phyloP scores from a whole-genome alignment of 352 stramenopile genomes.

The Pythium oligandrum region DNA sequence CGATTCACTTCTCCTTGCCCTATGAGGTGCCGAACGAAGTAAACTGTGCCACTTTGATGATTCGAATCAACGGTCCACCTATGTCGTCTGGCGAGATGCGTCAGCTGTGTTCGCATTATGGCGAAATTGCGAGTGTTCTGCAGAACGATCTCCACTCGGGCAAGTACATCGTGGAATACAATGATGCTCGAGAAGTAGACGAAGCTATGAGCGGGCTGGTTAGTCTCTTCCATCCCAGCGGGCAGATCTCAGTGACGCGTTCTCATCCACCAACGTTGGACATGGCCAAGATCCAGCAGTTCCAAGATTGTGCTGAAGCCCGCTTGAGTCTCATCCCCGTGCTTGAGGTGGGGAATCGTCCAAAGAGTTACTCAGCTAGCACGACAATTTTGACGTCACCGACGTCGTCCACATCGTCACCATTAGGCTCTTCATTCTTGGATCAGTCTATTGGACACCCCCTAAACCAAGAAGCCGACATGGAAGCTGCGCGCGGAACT shows the following conservation, averaged over 20 bases:
- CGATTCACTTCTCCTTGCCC: conserved; percentile 57
- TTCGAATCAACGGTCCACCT: conserved; percentile 30
- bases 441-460: conserved; percentile 13
- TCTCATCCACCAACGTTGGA: conserved; percentile 54
- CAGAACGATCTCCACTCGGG: conserved; percentile 34
- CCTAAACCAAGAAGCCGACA: conserved; percentile 5
- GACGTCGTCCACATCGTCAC: conserved; percentile 61
- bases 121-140: conserved; percentile 69
- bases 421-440: conserved; percentile 54
- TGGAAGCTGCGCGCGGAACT: neutral
- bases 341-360: conserved; percentile 14
- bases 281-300: conserved; percentile 53
- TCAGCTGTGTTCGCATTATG: conserved; percentile 61
- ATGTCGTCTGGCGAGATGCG: conserved; percentile 37
- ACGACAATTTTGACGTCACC: conserved; percentile 55
- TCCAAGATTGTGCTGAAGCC: conserved; percentile 43
- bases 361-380: conserved; percentile 65
- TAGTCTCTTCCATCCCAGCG: conserved; percentile 23
- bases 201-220: conserved; percentile 36
- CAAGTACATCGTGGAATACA: conserved; percentile 73
- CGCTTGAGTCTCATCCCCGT: neutral
- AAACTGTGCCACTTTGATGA: conserved; percentile 59
- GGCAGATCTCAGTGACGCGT: conserved; percentile 38
- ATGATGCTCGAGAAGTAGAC: conserved; percentile 51
- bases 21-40: conserved; percentile 61